A percentile compares a stretch with the other conserved stretches of the same genome.
phyloP scores from a whole-genome alignment of 2,329 filamentous ascomycete species.

The Cryphonectria carpinicola region DNA sequence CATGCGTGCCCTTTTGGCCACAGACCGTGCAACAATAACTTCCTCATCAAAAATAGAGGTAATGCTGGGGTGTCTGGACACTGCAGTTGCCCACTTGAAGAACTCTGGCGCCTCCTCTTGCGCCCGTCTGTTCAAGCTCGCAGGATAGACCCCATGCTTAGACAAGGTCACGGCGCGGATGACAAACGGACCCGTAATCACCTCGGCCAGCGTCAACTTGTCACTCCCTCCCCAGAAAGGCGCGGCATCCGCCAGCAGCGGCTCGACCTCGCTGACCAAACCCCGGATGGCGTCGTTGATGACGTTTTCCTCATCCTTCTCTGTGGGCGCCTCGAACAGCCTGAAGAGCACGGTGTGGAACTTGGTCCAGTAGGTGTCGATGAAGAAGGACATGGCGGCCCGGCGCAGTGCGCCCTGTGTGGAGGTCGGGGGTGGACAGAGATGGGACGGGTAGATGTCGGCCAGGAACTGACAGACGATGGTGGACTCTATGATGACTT shows the following conservation, averaged over 20 bases:
- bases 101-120: constrained; percentile 47
- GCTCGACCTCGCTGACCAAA: constrained; percentile 71
- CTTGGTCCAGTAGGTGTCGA: constrained; percentile 70
- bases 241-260: constrained; percentile 56
- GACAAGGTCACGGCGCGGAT: constrained; percentile 29
- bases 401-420: constrained; percentile 59
- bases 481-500: constrained; percentile 70
- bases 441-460: constrained; percentile 67
- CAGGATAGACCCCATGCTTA: constrained; percentile 56
- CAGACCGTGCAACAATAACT: constrained; percentile 43
- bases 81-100: constrained; percentile 64
- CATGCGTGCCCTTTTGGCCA: constrained; percentile 39
- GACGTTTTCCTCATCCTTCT: constrained; percentile 53
- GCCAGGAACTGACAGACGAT: constrained; percentile 70
- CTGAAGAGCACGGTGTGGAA: constrained; percentile 51
- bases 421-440: constrained; percentile 58
- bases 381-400: constrained; percentile 69
- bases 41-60: constrained; percentile 61
- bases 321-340: constrained; percentile 44
- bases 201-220: constrained; percentile 72
- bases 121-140: constrained; percentile 45
- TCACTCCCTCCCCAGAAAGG: constrained; percentile 65
- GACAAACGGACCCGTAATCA: constrained; percentile 39
- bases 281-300: constrained; percentile 54
- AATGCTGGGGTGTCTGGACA: constrained; percentile 64